These are phyloP conservation scores for Chlorella vulgaris DNA, from an alignment of 139 green algal genomes.

Conservation along the genomic window DNA sequence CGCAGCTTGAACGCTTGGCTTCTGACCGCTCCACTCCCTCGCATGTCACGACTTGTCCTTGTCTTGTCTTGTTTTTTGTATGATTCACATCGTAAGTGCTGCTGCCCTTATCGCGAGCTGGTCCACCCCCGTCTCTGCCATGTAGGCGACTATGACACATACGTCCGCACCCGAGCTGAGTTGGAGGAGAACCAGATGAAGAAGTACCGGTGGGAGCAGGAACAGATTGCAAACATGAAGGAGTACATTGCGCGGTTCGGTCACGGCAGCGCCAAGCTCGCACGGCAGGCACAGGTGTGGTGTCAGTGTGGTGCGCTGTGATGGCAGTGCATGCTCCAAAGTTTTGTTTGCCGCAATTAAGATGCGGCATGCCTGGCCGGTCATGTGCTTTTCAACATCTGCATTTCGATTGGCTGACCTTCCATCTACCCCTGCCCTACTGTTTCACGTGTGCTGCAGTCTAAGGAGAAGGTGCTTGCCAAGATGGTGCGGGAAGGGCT, in stretches of 20 bases:
- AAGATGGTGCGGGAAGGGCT: conserved; percentile 94
- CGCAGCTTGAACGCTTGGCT: conserved; percentile 53
- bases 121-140: background rate
- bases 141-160: conserved; percentile 91
- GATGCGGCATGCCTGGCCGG: too few relatives aligned
- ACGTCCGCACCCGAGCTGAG: conserved; percentile 83
- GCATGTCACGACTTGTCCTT: background rate
- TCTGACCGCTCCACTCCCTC: conserved; percentile 22
- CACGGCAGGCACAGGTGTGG: conserved; percentile 78
- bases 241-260: conserved; percentile 93
- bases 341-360: too few relatives aligned
- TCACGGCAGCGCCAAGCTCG: conserved; percentile 91
- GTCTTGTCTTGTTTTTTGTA: too few relatives aligned
- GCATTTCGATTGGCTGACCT: too few relatives aligned
- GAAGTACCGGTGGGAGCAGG: conserved; percentile 85
- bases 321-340: too few relatives aligned
- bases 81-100: too few relatives aligned
- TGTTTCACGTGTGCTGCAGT: conserved; percentile 48
- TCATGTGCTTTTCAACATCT: too few relatives aligned
- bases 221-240: conserved; percentile 77
- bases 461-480: conserved; percentile 95
- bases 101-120: too few relatives aligned
- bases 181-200: conserved; percentile 96
- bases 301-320: background rate
- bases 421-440: too few relatives aligned